Percentiles rank a stretch among this genome's conserved stretches.
Conservation (phyloP, 805 yeast genomes). For the Zygotorulaspora sp. region DNA sequence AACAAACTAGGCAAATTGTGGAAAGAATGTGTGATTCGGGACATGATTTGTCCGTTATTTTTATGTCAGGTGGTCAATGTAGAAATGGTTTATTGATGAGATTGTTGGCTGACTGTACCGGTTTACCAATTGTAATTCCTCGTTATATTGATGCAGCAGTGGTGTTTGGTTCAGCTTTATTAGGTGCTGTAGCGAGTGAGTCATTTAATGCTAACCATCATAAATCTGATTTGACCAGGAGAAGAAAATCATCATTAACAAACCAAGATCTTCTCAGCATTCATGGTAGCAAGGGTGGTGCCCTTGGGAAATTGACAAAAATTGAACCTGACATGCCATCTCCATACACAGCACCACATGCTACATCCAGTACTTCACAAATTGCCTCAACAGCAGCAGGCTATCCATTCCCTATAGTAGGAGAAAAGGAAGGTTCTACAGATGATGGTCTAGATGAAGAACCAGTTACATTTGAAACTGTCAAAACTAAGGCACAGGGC, state of each 20-base stretch:
- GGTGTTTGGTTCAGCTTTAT: constrained; percentile 89
- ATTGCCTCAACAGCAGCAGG: constrained; percentile 30
- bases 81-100: constrained; percentile 86
- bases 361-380: constrained; percentile 55
- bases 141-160: constrained; percentile 95
- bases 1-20: constrained; percentile 93
- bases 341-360: constrained; percentile 76
- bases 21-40: constrained; percentile 80
- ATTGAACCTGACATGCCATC: constrained; percentile 39
- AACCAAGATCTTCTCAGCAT: constrained; percentile 8
- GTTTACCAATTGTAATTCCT: constrained; percentile 87
- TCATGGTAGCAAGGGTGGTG: constrained; percentile 9
- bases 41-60: constrained; percentile 68
- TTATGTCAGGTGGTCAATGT: constrained; percentile 96
- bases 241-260: constrained; percentile 18
- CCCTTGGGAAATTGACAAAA: constrained; percentile 8
- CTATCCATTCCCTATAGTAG: constrained; percentile 48
- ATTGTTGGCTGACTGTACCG: constrained; percentile 87
- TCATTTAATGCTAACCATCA: constrained; percentile 40
- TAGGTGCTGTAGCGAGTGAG: constrained; percentile 92
- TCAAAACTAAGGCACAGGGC: constrained; percentile 47
- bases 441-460: constrained; percentile 44
- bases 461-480: constrained; percentile 57
- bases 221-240: constrained; percentile 11
- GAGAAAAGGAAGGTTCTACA: constrained; percentile 14